These are phyloP conservation scores for Pleurotus sapidus DNA, from an alignment of 768 basidiomycete species.

Conservation along the genomic window DNA sequence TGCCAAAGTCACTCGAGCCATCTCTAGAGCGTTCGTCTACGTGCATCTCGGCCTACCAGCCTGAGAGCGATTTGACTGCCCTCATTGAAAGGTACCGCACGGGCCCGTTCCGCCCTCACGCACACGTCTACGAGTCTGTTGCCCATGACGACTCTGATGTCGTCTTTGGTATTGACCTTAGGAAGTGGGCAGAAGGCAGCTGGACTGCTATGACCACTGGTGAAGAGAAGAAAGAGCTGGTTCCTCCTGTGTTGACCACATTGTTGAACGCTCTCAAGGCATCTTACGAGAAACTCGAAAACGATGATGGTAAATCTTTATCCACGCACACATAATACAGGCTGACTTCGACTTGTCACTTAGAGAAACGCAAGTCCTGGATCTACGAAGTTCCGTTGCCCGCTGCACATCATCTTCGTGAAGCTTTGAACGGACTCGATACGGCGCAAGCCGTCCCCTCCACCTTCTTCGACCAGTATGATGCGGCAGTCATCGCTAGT, in stretches of 20 bases:
- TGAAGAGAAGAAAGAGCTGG: constrained; percentile 54
- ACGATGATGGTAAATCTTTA: constrained; percentile 55
- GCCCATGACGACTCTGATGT: constrained; percentile 82
- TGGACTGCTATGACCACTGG: constrained; percentile 58
- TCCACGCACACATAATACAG: neutral
- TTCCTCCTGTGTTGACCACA: constrained; percentile 74
- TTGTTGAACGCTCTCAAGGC: constrained; percentile 62
- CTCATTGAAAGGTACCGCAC: constrained; percentile 92
- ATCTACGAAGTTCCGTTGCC: constrained; percentile 91
- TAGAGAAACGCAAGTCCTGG: constrained; percentile 89
- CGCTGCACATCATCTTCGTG: constrained; percentile 81
- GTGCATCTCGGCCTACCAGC: constrained; percentile 80
- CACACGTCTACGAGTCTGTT: constrained; percentile 85
- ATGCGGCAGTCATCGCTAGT: constrained; percentile 84
- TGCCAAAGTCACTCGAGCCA: constrained; percentile 65
- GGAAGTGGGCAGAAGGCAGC: constrained; percentile 87
- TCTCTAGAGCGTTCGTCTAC: constrained; percentile 70
- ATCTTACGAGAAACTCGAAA: constrained; percentile 57
- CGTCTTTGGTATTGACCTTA: constrained; percentile 87
- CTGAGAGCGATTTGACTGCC: constrained; percentile 82
- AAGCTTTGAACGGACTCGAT: constrained; percentile 75
- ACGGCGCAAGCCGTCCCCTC: constrained; percentile 51
- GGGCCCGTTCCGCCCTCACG: constrained; percentile 84
- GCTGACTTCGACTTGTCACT: neutral
- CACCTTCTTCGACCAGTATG: constrained; percentile 59